Base-by-base conservation (phyloP, 176 grass and related monocot species). In the Juncus inflexus region DNA sequence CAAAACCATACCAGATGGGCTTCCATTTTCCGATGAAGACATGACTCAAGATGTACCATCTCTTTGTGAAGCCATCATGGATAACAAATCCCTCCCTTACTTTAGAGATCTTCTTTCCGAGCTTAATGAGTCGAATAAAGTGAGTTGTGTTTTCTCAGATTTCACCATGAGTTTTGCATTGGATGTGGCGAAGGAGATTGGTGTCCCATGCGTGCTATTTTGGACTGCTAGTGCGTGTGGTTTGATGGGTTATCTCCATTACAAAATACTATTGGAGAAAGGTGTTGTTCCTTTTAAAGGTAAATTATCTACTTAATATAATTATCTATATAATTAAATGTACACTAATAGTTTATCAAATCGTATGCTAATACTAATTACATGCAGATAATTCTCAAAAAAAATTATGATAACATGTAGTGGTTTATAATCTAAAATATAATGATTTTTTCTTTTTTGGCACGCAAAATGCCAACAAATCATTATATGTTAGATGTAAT, bases 1-100 rank as follows among this genome's bases (percentile, higher is more conserved):
- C 56, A 81, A 82, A 65, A 65, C 76, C 14, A 90, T 90, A 62
- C 79, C 79, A 2, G 87, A 90, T 66, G 87, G 87, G 60, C 83
- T 90, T 10, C 76, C 87, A 3, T 67, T 13, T 14, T 58, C 74
- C 2, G 78, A 63, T 15, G 72, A 69, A 28, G 79, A 90, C 38
- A 78, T 67, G 37, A 90, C 79, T 58, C 87, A 90, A 74, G 87
- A 90, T 59, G 72, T 77, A 52, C 84, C 79, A 40, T 64, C 64
- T 64, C 55, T 90, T 13, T 90, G 79, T 55, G 71, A 79, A 69
- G 67, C 83, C 76, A 74, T 83, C 71, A 70, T 47, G 43, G 78
- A 60, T 68, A 67, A 19, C 61, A 67, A 52, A 53, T 63, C 1
- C 71, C 75, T 2, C 65, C 12, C 56, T 51, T 57, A 69, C 28